phyloP scores from a whole-genome alignment of 2,329 filamentous ascomycete genomes.

The Monosporascus sp. region DNA sequence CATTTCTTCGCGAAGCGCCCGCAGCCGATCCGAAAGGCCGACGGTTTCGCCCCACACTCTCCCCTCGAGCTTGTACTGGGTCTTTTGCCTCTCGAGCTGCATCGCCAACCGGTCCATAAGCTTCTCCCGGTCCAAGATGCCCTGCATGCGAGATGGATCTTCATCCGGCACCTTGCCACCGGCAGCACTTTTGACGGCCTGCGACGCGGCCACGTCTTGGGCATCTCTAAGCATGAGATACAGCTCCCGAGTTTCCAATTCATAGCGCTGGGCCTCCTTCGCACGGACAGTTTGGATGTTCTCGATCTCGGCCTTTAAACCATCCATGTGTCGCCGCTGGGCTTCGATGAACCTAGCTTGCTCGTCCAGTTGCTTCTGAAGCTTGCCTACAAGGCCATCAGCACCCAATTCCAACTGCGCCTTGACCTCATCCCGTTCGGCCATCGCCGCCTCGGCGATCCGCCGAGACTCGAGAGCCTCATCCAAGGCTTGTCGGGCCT shows the following conservation, averaged over 20 bases:
- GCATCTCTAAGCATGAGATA: conserved; percentile 98
- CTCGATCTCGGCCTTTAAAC: conserved; percentile 82
- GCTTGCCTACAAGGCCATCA: conserved; percentile 85
- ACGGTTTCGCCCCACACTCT: conserved; percentile 78
- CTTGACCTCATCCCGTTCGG: conserved; percentile 92
- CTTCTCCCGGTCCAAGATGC: conserved; percentile 86
- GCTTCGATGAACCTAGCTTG: conserved; percentile 87
- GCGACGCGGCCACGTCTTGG: conserved; percentile 89
- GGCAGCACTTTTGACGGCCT: conserved; percentile 56
- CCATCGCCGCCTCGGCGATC: conserved; percentile 91
- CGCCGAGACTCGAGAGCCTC: conserved; percentile 86
- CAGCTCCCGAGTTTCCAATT: conserved; percentile 90
- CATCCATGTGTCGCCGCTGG: conserved; percentile 78
- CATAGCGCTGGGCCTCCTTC: conserved; percentile 89
- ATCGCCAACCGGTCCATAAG: conserved; percentile 92
- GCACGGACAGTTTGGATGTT: conserved; percentile 80
- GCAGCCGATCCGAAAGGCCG: conserved; percentile 84
- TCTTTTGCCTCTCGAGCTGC: conserved; percentile 95
- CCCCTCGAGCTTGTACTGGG: conserved; percentile 93
- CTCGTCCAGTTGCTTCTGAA: conserved; percentile 92
- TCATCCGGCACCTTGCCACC: conserved; percentile 51
- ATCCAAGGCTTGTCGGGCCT: conserved; percentile 86
- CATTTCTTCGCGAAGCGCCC: conserved; percentile 93
- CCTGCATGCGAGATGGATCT: conserved; percentile 75
- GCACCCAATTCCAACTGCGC: conserved; percentile 85